These are phyloP conservation scores for Stephanodiscus minutulus DNA, from an alignment of 108 stramenopile species.

Conservation along the genomic window DNA sequence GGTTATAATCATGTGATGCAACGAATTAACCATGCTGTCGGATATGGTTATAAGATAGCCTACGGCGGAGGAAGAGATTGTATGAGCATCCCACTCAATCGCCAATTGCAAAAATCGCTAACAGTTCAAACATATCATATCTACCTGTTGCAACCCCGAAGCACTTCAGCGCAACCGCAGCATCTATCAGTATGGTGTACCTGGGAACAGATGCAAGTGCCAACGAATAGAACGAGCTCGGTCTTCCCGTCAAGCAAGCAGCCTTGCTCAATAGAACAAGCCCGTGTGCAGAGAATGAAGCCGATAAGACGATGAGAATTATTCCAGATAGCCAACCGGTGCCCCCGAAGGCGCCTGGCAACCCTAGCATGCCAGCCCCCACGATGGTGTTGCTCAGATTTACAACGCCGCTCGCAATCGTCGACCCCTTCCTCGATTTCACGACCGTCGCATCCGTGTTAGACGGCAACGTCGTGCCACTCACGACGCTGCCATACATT, in stretches of 20 bases:
- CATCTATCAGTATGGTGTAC: conserved; percentile 67
- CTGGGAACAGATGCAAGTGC: conserved; percentile 60
- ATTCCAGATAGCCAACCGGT: conserved; percentile 67
- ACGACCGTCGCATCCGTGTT: neutral
- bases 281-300: conserved; percentile 54
- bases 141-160: conserved; percentile 78
- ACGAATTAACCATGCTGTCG: conserved; percentile 71
- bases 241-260: conserved; percentile 28
- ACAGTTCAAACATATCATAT: neutral
- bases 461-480: neutral
- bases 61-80: neutral
- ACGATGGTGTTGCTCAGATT: conserved; percentile 76
- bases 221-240: conserved; percentile 65
- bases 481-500: no score
- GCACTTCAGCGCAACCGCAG: conserved; percentile 79
- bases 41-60: conserved; percentile 79
- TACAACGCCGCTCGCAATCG: conserved; percentile 52
- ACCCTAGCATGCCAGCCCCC: conserved; percentile 76
- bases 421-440: conserved; percentile 18
- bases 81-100: neutral
- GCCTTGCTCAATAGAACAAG: conserved; percentile 54
- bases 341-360: conserved; percentile 70
- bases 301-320: conserved; percentile 59
- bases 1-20: conserved; percentile 42
- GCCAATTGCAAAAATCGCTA: neutral